These are phyloP conservation scores for Dipteronia dyeriana DNA, from an alignment of 345 rosid genomes.

Conservation along the genomic window DNA sequence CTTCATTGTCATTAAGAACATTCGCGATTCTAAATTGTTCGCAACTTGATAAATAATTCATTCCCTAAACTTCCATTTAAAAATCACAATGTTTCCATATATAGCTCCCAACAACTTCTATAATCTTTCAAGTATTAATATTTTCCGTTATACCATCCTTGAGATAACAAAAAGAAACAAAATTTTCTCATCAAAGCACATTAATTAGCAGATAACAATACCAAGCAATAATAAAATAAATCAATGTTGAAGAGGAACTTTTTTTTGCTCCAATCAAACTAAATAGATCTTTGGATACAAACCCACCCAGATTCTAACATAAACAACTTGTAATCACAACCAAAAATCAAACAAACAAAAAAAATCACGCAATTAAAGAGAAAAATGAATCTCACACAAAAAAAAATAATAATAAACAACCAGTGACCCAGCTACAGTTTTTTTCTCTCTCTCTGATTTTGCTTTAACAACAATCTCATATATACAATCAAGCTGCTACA, in stretches of 20 bases:
- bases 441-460: neutral
- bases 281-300: neutral
- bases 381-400: neutral
- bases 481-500: neutral
- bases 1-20: neutral
- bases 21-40: neutral
- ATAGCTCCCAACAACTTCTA: neutral
- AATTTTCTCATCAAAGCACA: neutral
- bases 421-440: neutral
- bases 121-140: neutral
- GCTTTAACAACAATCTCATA: neutral
- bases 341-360: neutral
- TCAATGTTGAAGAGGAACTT: neutral
- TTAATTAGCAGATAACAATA: neutral
- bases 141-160: neutral
- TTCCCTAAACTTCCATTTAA: slow-evolving; percentile 5
- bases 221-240: neutral
- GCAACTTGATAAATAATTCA: neutral
- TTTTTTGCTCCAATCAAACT: neutral
- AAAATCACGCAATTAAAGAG: neutral
- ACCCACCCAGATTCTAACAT: neutral
- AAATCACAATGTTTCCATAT: neutral
- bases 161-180: neutral
- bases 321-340: neutral
- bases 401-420: neutral